phyloP scores from a whole-genome alignment of 768 basidiomycete genomes.

The Boletus rubropictus region DNA sequence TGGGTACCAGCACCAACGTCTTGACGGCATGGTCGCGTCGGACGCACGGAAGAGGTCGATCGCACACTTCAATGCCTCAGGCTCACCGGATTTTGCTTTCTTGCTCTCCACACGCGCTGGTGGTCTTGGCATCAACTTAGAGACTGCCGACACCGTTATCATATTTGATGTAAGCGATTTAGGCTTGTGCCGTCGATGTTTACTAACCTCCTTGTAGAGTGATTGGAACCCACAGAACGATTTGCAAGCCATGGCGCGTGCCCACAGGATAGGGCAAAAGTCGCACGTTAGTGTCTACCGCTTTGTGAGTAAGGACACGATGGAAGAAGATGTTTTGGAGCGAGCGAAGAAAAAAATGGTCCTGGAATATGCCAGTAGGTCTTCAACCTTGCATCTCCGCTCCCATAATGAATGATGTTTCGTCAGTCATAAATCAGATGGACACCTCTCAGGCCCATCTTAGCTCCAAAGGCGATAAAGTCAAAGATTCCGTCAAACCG shows the following conservation, averaged over 20 bases:
- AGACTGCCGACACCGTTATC: constrained; percentile 98
- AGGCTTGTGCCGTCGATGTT: neutral
- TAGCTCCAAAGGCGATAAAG: constrained; percentile 64
- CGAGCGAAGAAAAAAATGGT: constrained; percentile 99
- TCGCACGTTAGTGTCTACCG: constrained; percentile 98
- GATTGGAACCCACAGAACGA: constrained; percentile 99
- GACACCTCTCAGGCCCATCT: constrained; percentile 97
- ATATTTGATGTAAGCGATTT: constrained; percentile 83
- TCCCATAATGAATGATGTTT: constrained; percentile 6
- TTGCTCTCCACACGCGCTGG: constrained; percentile 94
- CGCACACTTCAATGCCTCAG: constrained; percentile 92
- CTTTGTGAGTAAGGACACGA: constrained; percentile 97
- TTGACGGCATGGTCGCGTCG: constrained; percentile 93
- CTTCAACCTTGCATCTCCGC: constrained; percentile 13
- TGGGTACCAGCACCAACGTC: constrained; percentile 86
- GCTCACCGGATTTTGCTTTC: constrained; percentile 94
- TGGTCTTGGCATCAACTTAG: constrained; percentile 96
- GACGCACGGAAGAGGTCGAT: constrained; percentile 94
- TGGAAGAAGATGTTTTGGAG: constrained; percentile 98
- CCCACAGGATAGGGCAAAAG: constrained; percentile 98
- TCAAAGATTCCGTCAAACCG: constrained; percentile 66
- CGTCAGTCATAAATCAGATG: constrained; percentile 98
- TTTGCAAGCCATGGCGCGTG: constrained; percentile 97
- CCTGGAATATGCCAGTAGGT: constrained; percentile 96
- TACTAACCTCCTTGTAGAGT: constrained; percentile 49